A percentile compares a stretch with the other conserved stretches of the same genome.
Evolutionary conservation across 305 asterid genomes (phyloP).

Genomic region (Solanum hybrid): DNA sequence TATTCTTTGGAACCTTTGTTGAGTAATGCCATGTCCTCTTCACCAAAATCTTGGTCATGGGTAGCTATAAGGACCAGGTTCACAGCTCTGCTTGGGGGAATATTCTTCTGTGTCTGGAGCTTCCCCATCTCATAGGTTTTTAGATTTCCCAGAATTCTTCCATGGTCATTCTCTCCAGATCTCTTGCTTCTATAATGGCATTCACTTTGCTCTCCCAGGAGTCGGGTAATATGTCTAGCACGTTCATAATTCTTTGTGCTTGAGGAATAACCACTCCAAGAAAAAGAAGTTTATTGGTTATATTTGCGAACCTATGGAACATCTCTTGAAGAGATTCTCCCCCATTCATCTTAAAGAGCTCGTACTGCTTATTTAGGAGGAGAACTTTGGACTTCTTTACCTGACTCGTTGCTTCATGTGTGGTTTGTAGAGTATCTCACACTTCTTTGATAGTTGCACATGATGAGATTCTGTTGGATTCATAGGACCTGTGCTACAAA

Average conservation of each 20-base stretch:
- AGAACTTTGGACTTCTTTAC: not conserved
- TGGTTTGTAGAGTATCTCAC: not conserved
- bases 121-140: not conserved
- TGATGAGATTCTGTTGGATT: not conserved
- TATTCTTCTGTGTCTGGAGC: not conserved
- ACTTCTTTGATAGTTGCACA: not conserved
- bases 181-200: not conserved
- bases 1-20: not conserved
- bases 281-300: not conserved
- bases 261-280: not conserved
- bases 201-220: not conserved
- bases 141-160: not conserved
- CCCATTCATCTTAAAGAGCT: not conserved
- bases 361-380: not conserved
- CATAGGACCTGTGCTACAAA: not conserved
- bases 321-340: not conserved
- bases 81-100: not conserved
- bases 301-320: not conserved
- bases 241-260: not conserved
- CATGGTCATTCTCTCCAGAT: not conserved
- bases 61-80: not conserved
- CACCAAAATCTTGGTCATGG: not conserved
- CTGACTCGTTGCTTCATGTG: not conserved
- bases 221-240: not conserved
- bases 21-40: not conserved